Base-by-base conservation (phyloP, 805 yeast genomes). In the Tetrapisispora nanseiensis region DNA sequence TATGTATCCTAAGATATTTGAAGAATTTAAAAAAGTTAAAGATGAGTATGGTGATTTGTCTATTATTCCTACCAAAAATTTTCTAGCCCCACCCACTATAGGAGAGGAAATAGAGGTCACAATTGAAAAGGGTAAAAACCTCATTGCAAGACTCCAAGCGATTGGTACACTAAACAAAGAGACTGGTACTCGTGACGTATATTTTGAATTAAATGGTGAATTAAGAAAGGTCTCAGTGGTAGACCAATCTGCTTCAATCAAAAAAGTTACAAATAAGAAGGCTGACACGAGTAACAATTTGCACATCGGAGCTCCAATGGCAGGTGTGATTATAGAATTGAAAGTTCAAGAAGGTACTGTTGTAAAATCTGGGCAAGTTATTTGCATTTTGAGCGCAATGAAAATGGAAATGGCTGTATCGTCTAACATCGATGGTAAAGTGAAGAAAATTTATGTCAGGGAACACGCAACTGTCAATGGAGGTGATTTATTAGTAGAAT, bases 391-490 rank as follows among this genome's bases (percentile, higher is more conserved):
- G 61, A 78, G 87, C 60, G 97, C 97, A 50, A 89, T 89, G 97
- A 89, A 89, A 76, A 89, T 89, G 97, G 97, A 90, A 72, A 90
- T 90, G 96, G 92, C 89, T 39, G 87, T 89, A 55, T 76, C 86
- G 62, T 89, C 97, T 20, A 95, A 95, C 40, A 82, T 77, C 46
- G 72, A 81, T 43, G 98, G 97, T 61, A 76, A 74, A 57, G 76
- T 90, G 46, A 79, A 81, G 35, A 83, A 80, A 20, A 72, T 90
- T 18, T 63, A 72, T 40, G 83, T 86, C 51, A 80, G 80, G 65
- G 94, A 86, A 60, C 95, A 95, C 53, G 97, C 90, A 57, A 82
- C 89, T 39, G 97, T 90, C 39, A 97, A 87, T 57, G 94, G 95
- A 42, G 79, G 82, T 49, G 98, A 90, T 62, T 72, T 90, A 65